Base-by-base conservation (phyloP, 1,284 basidiomycete species). In the Ganoderma leucocontextum region DNA sequence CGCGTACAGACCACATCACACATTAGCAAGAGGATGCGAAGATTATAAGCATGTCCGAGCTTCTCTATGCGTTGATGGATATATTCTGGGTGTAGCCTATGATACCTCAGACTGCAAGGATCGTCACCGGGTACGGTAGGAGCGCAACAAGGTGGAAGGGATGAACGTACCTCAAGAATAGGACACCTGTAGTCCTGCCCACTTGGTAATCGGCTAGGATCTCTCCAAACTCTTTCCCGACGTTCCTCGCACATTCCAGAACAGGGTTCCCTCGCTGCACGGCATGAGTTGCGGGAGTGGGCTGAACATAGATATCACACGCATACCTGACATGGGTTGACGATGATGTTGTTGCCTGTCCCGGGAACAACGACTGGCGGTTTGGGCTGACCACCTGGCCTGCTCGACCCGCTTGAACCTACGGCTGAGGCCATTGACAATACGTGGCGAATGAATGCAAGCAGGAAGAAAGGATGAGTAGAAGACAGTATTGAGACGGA, bases 31-130 rank as follows among this genome's bases (percentile, higher is more conserved):
- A 99, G 82, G 55, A 99, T 88, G 52, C 98, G 85, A 1, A 98
- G 85, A 63, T 89, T 93, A 78, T 95, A 99, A 15, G 90, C 88
- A 52, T 87, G 87, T 3, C 91, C 91, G 19, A 99, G 88, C 74
- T 92, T 93, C 75, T 95, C 91, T 68, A 99, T 96, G 4, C 98
- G 91, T 57, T 88, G 87, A 77, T 96, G 94, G 69, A 99, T 92
- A 78, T 99, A 99, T 80, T 99, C 98, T 5, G 98, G 98, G 79
- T 99, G 98, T 19, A 99, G 86, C 35, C 97, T 93, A 76, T 99
- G 97, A 75, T 99, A 99, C 74, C 92, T 93, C 69, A 99, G 80
- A 77, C 97, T 99, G 68, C 42, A 35, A 66, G 22, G 17, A 63
- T n/a, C 13, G 19, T 38, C 41, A 42, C 59, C 36, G 64, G 39